Conservation (phyloP, 2,329 filamentous ascomycete genomes). For the Epichloe uncinata region DNA sequence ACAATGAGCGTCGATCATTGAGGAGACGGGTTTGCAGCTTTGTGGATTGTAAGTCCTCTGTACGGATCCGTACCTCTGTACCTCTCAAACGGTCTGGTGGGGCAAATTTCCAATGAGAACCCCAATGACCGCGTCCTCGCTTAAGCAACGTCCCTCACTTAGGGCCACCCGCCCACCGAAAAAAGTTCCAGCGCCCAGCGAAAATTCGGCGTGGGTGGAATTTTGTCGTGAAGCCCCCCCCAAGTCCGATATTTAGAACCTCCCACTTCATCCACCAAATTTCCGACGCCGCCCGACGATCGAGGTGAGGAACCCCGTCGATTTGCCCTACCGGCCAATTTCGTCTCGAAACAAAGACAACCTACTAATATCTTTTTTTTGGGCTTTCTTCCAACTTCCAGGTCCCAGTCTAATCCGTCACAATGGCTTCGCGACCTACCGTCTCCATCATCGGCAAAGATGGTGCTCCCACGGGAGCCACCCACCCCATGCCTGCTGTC, state of each 20-base stretch:
- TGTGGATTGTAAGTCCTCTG: too few relatives aligned
- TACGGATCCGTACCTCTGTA: too few relatives aligned
- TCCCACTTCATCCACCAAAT: constrained; percentile 20
- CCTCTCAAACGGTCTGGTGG: not conserved
- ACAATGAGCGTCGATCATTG: too few relatives aligned
- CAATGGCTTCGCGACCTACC: constrained; percentile 93
- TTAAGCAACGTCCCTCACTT: constrained; percentile 19
- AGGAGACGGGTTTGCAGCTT: too few relatives aligned
- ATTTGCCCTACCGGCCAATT: not conserved
- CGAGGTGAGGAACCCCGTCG: constrained; percentile 20
- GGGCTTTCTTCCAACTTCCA: not conserved
- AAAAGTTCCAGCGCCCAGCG: constrained; percentile 4
- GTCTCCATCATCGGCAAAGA: constrained; percentile 95
- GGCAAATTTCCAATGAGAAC: not conserved
- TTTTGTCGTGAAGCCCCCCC: constrained; percentile 18
- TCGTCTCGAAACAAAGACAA: not conserved
- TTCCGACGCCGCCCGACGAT: constrained; percentile 28
- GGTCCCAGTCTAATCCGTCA: constrained; percentile 26
- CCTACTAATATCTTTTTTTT: not conserved
- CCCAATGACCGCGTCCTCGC: constrained; percentile 9
- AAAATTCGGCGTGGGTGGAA: constrained; percentile 24
- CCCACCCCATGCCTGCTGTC: constrained; percentile 87
- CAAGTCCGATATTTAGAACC: constrained; percentile 11
- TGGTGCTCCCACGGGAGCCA: constrained; percentile 80
- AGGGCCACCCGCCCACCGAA: constrained; percentile 30